phyloP scores from a whole-genome alignment of 345 rosid genomes.

The Hypericum androsaemum region DNA sequence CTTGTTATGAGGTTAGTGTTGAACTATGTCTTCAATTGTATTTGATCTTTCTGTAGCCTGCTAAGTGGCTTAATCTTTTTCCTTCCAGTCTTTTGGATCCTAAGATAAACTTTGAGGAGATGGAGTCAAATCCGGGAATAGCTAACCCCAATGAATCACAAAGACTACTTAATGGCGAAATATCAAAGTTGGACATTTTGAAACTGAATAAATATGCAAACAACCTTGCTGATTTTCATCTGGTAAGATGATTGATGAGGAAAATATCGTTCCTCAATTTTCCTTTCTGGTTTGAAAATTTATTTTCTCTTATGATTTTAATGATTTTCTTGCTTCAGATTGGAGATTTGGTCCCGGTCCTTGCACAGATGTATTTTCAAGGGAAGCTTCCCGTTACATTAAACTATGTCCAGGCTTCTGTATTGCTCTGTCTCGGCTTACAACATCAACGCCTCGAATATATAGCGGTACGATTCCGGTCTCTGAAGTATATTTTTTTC shows the following conservation, averaged over 20 bases:
- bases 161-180: slow-evolving; percentile 32
- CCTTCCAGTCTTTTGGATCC: slow-evolving; percentile 76
- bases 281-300: background rate
- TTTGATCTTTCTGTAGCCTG: slow-evolving; percentile 6
- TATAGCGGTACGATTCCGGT: slow-evolving; percentile 48
- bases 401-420: slow-evolving; percentile 71
- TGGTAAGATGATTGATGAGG: slow-evolving; percentile 33
- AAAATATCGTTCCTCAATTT: background rate
- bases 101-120: slow-evolving; percentile 48
- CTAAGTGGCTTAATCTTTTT: slow-evolving; percentile 13
- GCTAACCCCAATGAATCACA: slow-evolving; percentile 39
- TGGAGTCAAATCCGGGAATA: slow-evolving; percentile 17
- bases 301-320: background rate
- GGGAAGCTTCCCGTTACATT: slow-evolving; percentile 75
- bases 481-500: too few species aligned
- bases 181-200: slow-evolving; percentile 63
- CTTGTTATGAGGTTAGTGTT: slow-evolving; percentile 78
- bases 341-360: slow-evolving; percentile 48
- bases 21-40: slow-evolving; percentile 5
- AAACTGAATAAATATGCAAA: slow-evolving; percentile 57
- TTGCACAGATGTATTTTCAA: slow-evolving; percentile 65
- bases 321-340: slow-evolving; percentile 34
- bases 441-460: slow-evolving; percentile 53
- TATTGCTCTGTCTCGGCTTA: slow-evolving; percentile 77
- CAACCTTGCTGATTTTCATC: slow-evolving; percentile 54